Evolutionary conservation across 306 rosid species (phyloP), one percentile per base, ranked within the genome.

Genomic region (Aeschynomene evenia): DNA sequence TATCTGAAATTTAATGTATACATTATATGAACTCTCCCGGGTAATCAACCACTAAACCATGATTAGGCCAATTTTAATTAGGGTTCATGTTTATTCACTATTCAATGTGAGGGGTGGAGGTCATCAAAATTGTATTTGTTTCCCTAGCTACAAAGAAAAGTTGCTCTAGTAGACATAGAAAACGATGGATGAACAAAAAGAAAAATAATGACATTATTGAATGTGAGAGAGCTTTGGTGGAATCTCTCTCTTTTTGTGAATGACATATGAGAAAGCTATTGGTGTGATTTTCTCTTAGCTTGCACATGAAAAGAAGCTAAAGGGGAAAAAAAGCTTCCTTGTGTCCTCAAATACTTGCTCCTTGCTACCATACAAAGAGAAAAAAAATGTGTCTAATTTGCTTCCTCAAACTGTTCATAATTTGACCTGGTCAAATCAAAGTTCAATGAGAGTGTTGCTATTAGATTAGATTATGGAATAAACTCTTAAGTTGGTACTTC

Each of bases 261-360:
- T 78, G 83, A 76, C 84, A 80, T 54, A 56, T 59, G 69, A 42
- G 68, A 87, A 85, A 89, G 81, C 71, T 70, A 29, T 50, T 66
- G 39, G 33, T 72, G 33, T 72, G 71, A 80, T 59, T 74, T 72
- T 77, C 53, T 57, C 67, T 56, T 75, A n/a, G 79, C 69, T n/a
- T n/a, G n/a, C 31, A 61, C 87, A 80, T 87, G 80, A 85, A 90
- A 87, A 90, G 91, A 83, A 84, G 91, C 75, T 73, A 85, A 87
- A 89, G 85, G 73, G 69, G 46, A 83, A n/a, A n/a, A n/a, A n/a
- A 87, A 87, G 91, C 74, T 76, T 75, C 29, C 76, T 62, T 54
- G 64, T 80, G 77, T 73, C 77, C 50, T 1, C 84, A 39, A 39
- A 53, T 50, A 57, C 61, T 75, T 75, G 80, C 51, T 57, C 20